Evolutionary conservation across 1,284 basidiomycete genomes (phyloP).

Genomic region (Microbotryum silenes-acaulis): DNA sequence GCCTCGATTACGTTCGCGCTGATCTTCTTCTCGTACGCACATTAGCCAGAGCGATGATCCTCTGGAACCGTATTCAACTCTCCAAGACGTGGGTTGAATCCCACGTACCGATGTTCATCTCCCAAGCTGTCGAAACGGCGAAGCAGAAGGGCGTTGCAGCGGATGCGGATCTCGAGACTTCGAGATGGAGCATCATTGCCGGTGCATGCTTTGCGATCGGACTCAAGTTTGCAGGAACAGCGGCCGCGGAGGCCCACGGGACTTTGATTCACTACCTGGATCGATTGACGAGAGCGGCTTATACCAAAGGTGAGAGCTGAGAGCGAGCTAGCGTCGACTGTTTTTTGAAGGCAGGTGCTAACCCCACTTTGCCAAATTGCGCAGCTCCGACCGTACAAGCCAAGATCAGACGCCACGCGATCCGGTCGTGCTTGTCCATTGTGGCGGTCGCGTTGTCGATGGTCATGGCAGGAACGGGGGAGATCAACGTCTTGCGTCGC

Average conservation of each 20-base stretch:
- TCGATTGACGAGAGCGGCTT: conserved; percentile 51
- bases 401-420: conserved; percentile 71
- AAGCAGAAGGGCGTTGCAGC: background rate
- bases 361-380: background rate
- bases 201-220: conserved; percentile 87
- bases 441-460: conserved; percentile 77
- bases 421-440: conserved; percentile 80
- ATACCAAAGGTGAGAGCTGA: conserved; percentile 38
- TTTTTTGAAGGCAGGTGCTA: background rate
- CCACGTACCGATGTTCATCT: conserved; percentile 66
- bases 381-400: conserved; percentile 70
- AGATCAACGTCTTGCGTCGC: conserved; percentile 80
- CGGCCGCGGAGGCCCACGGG: conserved; percentile 73
- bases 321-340: background rate
- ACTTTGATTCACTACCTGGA: conserved; percentile 75
- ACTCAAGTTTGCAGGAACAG: conserved; percentile 88
- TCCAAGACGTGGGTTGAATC: conserved; percentile 67
- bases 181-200: conserved; percentile 79
- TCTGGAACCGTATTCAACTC: conserved; percentile 74
- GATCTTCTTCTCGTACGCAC: conserved; percentile 76
- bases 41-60: conserved; percentile 68
- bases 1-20: conserved; percentile 77
- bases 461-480: conserved; percentile 94
- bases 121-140: conserved; percentile 49
- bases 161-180: conserved; percentile 45